Base-by-base conservation (phyloP, 495 filamentous ascomycete species). In the Pyronema omphalodes region DNA sequence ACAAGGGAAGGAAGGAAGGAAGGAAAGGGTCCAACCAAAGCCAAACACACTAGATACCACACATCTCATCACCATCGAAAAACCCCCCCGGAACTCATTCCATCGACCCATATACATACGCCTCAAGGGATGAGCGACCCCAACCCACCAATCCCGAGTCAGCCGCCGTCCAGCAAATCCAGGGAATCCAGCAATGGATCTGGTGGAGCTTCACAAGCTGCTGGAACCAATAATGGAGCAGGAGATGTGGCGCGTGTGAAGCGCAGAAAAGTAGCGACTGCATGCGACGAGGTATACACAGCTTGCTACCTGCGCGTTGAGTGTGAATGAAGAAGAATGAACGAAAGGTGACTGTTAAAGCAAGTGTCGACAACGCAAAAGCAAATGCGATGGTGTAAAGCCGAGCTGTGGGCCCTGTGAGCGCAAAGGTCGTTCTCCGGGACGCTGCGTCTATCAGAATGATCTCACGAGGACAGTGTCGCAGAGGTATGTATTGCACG, bases 361-460 rank as follows among this genome's bases (percentile, higher is more conserved):
- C 23, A 29, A 50, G 29, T 50, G 47, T 17, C 47, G 47, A 23
- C 47, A 35, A 19, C 47, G 50, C 8, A 52, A 52, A 18, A 14
- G 11, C 7, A 39, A 34, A 17, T 52, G 50, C 50, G 50, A 52
- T 41, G 50, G 50, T 3, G 50, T 12, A 29, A 39, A 43, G 36
- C 50, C 50, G 34, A 41, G 39, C 7, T 52, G 50, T 34, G 50
- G 50, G 3, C 50, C 50, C n/a, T 52, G 50, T 29, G 29, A 9
- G 36, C 9, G 37, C 9, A 52, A 52, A 29, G 50, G 50, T 4
- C 37, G 19, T n/a, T 11, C 17, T 14, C 35, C 50, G 8, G 37
- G 29, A 8, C 19, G 36, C 34, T 52, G 50, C 18, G 18, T 12
- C 11, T 52, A 52, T 41, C 50, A 52, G 36, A 39, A 41, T 14